Conservation (phyloP, 331 rosid genomes). For the Rhamnella rubrinervis region DNA sequence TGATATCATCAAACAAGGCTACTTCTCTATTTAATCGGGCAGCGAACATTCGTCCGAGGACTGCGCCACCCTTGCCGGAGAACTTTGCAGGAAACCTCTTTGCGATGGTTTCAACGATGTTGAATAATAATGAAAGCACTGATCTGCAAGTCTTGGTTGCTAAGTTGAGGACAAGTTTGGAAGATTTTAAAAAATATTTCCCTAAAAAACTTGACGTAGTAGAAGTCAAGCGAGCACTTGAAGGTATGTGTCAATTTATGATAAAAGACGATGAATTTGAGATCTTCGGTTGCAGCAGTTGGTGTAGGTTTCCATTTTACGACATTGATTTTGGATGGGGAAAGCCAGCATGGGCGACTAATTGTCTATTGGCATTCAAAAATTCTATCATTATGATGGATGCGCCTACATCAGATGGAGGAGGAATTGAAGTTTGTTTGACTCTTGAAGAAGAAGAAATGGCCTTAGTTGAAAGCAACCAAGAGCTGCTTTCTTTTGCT, state of each 20-base stretch:
- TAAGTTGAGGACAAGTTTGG: not conserved
- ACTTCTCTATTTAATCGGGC: not conserved
- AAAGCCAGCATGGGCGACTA: conserved; percentile 27
- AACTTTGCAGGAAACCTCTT: not conserved
- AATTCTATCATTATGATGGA: no score
- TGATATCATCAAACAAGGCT: not conserved
- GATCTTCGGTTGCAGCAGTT: not conserved
- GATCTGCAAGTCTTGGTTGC: not conserved
- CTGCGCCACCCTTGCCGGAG: not conserved
- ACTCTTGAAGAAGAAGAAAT: no score
- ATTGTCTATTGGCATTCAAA: not conserved
- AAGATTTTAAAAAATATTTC: not conserved
- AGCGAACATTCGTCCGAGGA: not conserved
- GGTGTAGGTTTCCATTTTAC: conserved; percentile 26
- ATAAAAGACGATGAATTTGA: not conserved
- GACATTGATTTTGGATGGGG: conserved; percentile 30
- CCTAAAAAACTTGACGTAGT: not conserved
- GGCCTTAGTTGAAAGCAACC: no score
- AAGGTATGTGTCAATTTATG: not conserved
- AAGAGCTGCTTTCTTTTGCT: no score
- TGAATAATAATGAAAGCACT: not conserved
- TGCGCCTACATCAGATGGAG: no score
- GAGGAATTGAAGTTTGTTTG: no score
- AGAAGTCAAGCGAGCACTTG: not conserved
- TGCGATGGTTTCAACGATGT: not conserved